Percentiles rank a stretch among this genome's conserved stretches.
Evolutionary conservation across 2,329 filamentous ascomycete genomes (phyloP).

Genomic region (Diaporthe citrichinensis): DNA sequence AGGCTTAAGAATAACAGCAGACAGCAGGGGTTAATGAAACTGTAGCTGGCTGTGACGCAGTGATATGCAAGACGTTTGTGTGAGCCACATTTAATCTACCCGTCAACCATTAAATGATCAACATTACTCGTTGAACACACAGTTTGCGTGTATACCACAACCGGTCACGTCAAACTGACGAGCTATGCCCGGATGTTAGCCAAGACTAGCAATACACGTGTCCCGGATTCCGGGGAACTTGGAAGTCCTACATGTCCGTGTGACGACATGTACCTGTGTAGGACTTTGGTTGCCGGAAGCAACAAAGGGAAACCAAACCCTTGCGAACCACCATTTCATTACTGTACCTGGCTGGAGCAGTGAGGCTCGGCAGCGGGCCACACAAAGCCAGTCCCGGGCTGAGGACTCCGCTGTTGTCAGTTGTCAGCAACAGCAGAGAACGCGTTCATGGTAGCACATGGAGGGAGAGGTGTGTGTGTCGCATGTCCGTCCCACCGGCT

Average conservation of each 20-base stretch:
- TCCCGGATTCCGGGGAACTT: conserved; percentile 22
- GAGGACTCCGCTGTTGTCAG: not conserved
- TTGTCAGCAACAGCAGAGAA: conserved; percentile 9
- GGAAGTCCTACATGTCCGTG: conserved; percentile 30
- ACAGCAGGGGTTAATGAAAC: not conserved
- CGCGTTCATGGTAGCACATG: conserved; percentile 5
- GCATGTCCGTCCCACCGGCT: conserved; percentile 19
- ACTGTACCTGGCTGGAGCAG: not conserved
- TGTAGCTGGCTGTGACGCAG: not conserved
- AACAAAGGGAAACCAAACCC: conserved; percentile 27
- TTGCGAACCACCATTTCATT: conserved; percentile 4
- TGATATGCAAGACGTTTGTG: conserved; percentile 5
- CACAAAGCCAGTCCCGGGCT: conserved; percentile 22
- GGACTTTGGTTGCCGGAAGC: conserved; percentile 33
- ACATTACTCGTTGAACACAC: conserved; percentile 10
- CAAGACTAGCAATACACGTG: conserved; percentile 31
- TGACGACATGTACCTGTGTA: conserved; percentile 27
- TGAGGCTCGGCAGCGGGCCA: conserved; percentile 24
- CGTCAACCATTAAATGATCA: not conserved
- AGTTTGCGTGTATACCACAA: not conserved
- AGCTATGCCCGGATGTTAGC: conserved; percentile 16
- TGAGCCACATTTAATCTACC: conserved; percentile 12
- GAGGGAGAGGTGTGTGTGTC: not conserved
- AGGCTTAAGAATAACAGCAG: conserved; percentile 10
- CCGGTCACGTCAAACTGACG: conserved; percentile 16